Base-by-base conservation (phyloP, 2,329 filamentous ascomycete genomes). In the Trichoderma breve region DNA sequence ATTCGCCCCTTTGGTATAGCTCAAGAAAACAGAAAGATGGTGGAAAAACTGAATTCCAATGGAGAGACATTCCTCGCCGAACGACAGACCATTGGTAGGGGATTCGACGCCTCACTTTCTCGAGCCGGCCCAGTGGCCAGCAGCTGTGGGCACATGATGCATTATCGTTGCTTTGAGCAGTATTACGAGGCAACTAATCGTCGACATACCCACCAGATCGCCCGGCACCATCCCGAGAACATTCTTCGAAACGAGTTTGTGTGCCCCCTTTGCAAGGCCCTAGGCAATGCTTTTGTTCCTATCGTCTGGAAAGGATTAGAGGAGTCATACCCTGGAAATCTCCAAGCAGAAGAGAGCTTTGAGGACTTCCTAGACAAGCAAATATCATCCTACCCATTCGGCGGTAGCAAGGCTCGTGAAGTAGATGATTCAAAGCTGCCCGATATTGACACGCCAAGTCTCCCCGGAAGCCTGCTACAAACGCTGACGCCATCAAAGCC, bases 111-210 rank as follows among this genome's bases (percentile, higher is more conserved):
- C 7, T 85, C 87, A 11, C 86, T 90, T 53, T 90, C 90, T 39
- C 86, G 87, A 32, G 85, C 88, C 21, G 96, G 95, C 0, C 93
- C 95, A 0, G 92, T 98, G 2, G 93, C 95, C 12, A 93, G 93
- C 43, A 94, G 95, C 11, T 99, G 96, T 81, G 96, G 96, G 3
- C 96, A 99, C 80, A 97, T 99, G 78, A 99, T 99, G 96, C 96
- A 99, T 81, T 98, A 93, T 80, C 90, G 89, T 76, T 99, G 96
- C 82, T 99, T 99, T 79, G 94, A 98, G 77, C 89, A 92, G 53
- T 99, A 98, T 78, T 92, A 93, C 75, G 89, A 93, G 60, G 94
- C 95, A 4, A 97, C 94, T 0, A 87, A 91, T 68, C 88, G 95
- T 73, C 89, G 96, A 51, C 97, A 99, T 79, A 89, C 89, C 24